A percentile compares a stretch with the other conserved stretches of the same genome.
These are phyloP conservation scores for Arthrobotrys musiformis DNA, from an alignment of 2,329 filamentous ascomycete species.

Conservation along the genomic window DNA sequence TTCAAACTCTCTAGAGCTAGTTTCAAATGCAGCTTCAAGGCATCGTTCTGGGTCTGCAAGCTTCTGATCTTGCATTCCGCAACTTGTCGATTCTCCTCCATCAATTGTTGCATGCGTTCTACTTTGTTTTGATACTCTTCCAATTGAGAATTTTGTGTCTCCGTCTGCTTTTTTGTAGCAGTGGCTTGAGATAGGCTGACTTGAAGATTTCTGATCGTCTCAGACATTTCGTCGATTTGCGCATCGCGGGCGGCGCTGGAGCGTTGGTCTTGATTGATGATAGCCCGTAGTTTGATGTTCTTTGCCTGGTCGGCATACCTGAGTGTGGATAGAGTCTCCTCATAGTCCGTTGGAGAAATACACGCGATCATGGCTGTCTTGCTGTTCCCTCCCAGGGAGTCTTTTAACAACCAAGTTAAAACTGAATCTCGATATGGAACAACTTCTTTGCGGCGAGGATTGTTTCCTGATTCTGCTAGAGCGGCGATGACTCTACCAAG, in stretches of 20 bases:
- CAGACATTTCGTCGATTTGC: conserved; percentile 92
- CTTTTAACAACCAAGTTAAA: conserved; percentile 87
- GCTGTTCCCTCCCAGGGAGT: conserved; percentile 93
- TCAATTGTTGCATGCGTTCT: conserved; percentile 87
- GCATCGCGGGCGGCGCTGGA: conserved; percentile 92
- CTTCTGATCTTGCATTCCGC: conserved; percentile 93
- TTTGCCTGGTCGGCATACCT: conserved; percentile 98
- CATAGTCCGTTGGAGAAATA: conserved; percentile 93
- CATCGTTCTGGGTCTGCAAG: conserved; percentile 89
- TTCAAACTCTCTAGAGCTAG: conserved; percentile 74
- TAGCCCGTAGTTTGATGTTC: conserved; percentile 90
- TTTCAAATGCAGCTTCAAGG: conserved; percentile 84
- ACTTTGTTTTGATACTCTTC: conserved; percentile 97
- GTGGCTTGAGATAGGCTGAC: conserved; percentile 75
- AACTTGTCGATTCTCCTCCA: conserved; percentile 92
- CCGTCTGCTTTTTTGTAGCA: conserved; percentile 78
- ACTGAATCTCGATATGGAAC: conserved; percentile 94
- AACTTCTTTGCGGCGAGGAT: conserved; percentile 71
- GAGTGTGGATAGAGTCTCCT: conserved; percentile 94
- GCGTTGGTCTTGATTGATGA: conserved; percentile 95
- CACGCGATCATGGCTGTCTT: conserved; percentile 99
- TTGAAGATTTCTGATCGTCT: conserved; percentile 88
- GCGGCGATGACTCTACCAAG: conserved; percentile 95
- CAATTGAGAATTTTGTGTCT: conserved; percentile 81
- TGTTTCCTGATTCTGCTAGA: conserved; percentile 77